Evolutionary conservation across 2,329 filamentous ascomycete species (phyloP), one percentile per base, ranked within the genome.

Genomic region (Dothistroma pini): DNA sequence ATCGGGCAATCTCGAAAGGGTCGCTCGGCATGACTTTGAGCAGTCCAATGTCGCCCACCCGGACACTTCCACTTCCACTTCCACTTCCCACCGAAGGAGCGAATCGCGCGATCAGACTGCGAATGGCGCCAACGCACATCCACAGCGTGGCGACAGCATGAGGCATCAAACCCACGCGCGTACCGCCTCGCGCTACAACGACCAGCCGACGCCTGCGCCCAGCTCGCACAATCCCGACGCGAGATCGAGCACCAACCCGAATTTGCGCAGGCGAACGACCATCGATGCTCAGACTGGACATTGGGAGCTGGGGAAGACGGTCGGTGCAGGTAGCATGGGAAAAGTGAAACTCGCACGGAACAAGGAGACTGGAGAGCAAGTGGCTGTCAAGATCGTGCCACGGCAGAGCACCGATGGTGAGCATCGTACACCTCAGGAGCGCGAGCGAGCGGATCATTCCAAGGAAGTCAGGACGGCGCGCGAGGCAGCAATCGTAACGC

Each of bases 301-400:
- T 80, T 99, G 93, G 92, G 87, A 92, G 59, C 81, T 99, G 56
- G 93, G 93, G 62, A 97, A 97, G 81, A 97, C 95, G 3, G 95
- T 99, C 71, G 95, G 95, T 62, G 92, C 93, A 57, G 95, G 95
- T 55, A 97, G 93, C 76, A 99, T 99, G 95, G 95, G 95, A 66
- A 97, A 97, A 77, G 95, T 99, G 65, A 97, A 97, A 79, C 81
- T 99, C 68, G 95, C 95, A 25, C 90, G 90, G 70, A 96, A 96
- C 76, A 84, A 89, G 68, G 93, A 96, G 71, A 90, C 90, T 21
- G 90, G 89, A 69, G 95, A 97, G 80, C 90, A 97, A 86, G 93
- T 96, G 64, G 95, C 95, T 38, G 92, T 96, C 75, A 99, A 99
- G 78, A 97, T 99, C 69, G 92, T 99, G 50, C 93, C 95, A 22